phyloP scores from a whole-genome alignment of 2,329 filamentous ascomycete species.

The Verticillium nonalfalfae region DNA sequence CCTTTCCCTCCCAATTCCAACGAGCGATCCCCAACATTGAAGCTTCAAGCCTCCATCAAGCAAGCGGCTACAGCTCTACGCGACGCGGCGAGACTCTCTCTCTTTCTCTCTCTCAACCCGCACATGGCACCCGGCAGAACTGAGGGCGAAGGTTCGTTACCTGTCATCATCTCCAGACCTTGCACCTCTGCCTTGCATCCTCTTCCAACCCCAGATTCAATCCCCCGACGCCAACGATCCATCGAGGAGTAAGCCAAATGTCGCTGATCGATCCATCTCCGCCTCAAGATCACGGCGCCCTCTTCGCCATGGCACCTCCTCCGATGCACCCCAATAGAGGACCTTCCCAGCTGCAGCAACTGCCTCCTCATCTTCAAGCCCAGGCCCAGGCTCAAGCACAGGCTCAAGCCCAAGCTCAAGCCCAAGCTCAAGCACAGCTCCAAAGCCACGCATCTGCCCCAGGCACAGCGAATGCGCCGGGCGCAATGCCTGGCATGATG shows the following conservation, averaged over 20 bases:
- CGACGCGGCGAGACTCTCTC: not conserved
- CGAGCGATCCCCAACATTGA: not conserved
- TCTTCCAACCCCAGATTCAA: not conserved
- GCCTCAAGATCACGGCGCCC: constrained; percentile 1
- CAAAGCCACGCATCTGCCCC: not conserved
- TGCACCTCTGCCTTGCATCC: not conserved
- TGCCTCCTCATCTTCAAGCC: not conserved
- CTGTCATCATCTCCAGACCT: not conserved
- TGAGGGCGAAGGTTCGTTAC: constrained; percentile 4
- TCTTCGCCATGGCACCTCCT: constrained; percentile 3
- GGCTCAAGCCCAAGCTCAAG: not conserved
- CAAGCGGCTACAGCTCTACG: not conserved
- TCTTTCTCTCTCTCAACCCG: no score
- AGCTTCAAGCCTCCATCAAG: not conserved
- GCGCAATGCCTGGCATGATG: not conserved
- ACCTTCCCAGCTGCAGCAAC: not conserved
- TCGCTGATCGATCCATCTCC: not conserved
- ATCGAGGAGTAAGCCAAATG: not conserved
- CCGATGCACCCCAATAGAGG: not conserved
- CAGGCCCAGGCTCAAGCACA: not conserved
- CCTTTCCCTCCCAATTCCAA: not conserved
- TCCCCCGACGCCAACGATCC: not conserved
- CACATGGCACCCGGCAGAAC: constrained; percentile 1
- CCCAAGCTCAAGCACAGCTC: not conserved
- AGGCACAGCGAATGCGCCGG: not conserved